Base-by-base conservation (phyloP, 805 yeast species). In the Teunomyces tritomae region DNA sequence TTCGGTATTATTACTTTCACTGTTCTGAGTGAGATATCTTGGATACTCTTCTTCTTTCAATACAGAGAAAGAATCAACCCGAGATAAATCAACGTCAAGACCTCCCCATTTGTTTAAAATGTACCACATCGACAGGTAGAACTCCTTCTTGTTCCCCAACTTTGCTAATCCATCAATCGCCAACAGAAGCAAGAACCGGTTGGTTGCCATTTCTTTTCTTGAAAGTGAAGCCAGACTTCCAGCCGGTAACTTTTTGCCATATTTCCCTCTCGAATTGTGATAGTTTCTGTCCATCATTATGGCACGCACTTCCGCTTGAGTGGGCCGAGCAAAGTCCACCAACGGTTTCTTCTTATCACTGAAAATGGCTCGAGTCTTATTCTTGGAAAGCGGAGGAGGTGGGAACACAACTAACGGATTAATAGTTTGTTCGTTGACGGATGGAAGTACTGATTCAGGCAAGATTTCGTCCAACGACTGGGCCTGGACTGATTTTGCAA, bases 61-160 rank as follows among this genome's bases (percentile, higher is more conserved):
- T 2, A 43, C 13, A 3, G n/a, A 8, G 8, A 34, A 26, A 5
- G 16, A 11, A n/a, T 28, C 30, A 28, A 49, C 24, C 17, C 49
- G 49, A 5, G 41, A 39, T 6, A 44, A 39, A 29, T 45, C 45
- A n/a, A 53, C 43, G n/a, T 52, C 29, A 8, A 67, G 49, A 2
- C 71, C 73, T 5, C 70, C 76, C 68, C 71, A 70, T 42, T 57
- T 58, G 46, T 57, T 55, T 29, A 71, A 56, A 2, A 62, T 49
- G 42, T 61, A 63, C 75, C 74, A 71, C 30, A 67, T 54, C 5
- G 64, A 58, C 16, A 56, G 46, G 29, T 63, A 49, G 45, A 66
- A 67, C 44, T 69, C 73, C 13, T 54, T 52, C 20, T 58, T 50
- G 44, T 57, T 59, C 3, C 74, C 75, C 40, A 71, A 49, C 20